A percentile compares a stretch with the other conserved stretches of the same genome.
Conservation (phyloP, 192 early-diverging fungal species). For the Backusella mclennaniae region DNA sequence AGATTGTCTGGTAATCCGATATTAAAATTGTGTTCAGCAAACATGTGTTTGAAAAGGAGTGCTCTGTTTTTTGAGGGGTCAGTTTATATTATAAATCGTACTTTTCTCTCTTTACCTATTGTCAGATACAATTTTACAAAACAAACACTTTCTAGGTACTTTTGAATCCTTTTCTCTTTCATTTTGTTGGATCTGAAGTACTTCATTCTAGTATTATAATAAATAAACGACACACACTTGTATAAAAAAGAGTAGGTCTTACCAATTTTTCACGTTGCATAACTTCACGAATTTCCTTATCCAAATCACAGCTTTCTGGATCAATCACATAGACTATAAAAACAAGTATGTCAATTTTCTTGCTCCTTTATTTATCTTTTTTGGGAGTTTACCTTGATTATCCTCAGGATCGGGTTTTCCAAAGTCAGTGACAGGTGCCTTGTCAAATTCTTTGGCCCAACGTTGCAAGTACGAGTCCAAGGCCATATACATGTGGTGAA, state of each 20-base stretch:
- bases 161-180: conserved; percentile 69
- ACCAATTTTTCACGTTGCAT: conserved; percentile 70
- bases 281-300: conserved; percentile 69
- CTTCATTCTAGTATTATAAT: conserved; percentile 45
- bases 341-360: no score
- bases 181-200: conserved; percentile 69
- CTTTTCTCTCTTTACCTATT: conserved; percentile 42
- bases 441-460: conserved; percentile 61
- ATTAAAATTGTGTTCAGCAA: conserved; percentile 89
- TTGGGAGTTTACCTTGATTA: neutral
- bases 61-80: conserved; percentile 32
- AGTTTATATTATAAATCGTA: no score
- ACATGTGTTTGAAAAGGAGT: conserved; percentile 84
- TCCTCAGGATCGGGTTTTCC: conserved; percentile 29
- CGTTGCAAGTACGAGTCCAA: conserved; percentile 73
- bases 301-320: conserved; percentile 49
- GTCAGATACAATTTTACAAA: conserved; percentile 81
- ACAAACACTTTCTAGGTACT: conserved; percentile 81
- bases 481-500: conserved; percentile 76
- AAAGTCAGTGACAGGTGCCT: conserved; percentile 33
- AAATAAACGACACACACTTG: neutral
- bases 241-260: neutral
- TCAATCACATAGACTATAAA: conserved; percentile 57
- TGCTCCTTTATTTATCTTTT: no score
- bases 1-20: conserved; percentile 91